Base-by-base conservation (phyloP, 306 rosid species). In the Acacia melanoxylon region DNA sequence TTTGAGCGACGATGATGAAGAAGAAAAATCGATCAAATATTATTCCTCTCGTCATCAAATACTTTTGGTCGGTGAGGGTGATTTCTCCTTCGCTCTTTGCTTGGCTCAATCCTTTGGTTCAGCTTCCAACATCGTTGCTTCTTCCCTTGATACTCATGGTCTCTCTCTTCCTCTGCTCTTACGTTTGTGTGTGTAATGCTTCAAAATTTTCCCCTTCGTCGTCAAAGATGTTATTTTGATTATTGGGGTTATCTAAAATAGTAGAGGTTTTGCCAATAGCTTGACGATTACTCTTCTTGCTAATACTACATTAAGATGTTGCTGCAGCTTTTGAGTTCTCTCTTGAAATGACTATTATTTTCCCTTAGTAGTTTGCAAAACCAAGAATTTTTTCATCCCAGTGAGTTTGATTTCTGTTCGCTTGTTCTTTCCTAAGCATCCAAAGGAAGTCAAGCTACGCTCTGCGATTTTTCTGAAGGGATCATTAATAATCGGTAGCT, bases 51-150 rank as follows among this genome's bases (percentile, higher is more conserved):
- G 79, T 70, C 90, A 90, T 51, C 87, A 88, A 27, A 88, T 85
- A 79, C 74, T 88, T 54, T 65, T 88, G 81, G 94, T 90, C 33
- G 90, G 94, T 22, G 92, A 88, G 20, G 92, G 92, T n/a, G 94
- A 88, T 87, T 90, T 88, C 80, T 90, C 94, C 8, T 90, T 90
- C 74, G 88, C 90, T 1, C 75, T 79, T 14, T 76, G 70, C 24
- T 84, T 90, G 9, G 92, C 90, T 4, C 80, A 4, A 11, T 62
- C 86, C 62, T 90, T 88, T 77, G 83, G 75, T 52, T 88, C 92
- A 2, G 89, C 91, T 42, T 7, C 78, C 27, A 88, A 86, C 83
- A 86, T 88, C 1, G 80, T 86, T 0, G 87, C 90, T 71, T 45
- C 92, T 2, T 90, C 94, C 31, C 85, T 86, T 10, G 89, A 90